Percentiles rank a stretch among this genome's conserved stretches.
phyloP scores from a whole-genome alignment of 1,139 yeast genomes.

The Pichia cactophila region DNA sequence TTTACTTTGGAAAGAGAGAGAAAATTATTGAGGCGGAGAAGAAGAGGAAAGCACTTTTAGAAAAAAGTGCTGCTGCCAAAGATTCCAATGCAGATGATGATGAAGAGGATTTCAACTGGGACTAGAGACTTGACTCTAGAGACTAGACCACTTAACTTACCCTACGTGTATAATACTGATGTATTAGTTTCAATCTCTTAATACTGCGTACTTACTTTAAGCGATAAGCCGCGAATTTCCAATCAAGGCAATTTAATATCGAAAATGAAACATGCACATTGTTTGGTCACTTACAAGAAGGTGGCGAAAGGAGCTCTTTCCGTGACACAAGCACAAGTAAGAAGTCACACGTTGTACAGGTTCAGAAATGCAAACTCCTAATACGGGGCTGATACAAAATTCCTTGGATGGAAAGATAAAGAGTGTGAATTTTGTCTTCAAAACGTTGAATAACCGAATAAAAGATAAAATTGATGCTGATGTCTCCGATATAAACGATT shows the following conservation, averaged over 20 bases:
- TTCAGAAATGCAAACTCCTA: constrained; percentile 7
- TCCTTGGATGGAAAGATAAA: constrained; percentile 7
- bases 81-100: constrained; percentile 65
- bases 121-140: constrained; percentile 10
- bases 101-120: constrained; percentile 32
- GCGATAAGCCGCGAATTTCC: constrained; percentile 1
- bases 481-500: constrained; percentile 1
- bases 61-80: constrained; percentile 43
- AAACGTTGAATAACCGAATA: constrained; percentile 4
- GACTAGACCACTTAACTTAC: too few species aligned
- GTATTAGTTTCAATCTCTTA: too few species aligned
- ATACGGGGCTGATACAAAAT: constrained; percentile 4
- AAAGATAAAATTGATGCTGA: constrained; percentile 1
- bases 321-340: background rate
- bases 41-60: constrained; percentile 55
- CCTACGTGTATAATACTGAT: too few species aligned
- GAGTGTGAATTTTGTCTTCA: constrained; percentile 7
- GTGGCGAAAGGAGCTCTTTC: background rate
- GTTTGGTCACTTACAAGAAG: background rate
- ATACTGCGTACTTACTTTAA: too few species aligned
- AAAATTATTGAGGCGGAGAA: constrained; percentile 57
- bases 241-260: constrained; percentile 1
- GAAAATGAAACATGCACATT: background rate
- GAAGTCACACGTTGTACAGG: background rate
- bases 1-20: constrained; percentile 53